phyloP scores from a whole-genome alignment of 139 green algal genomes.

The Closterium sp. region DNA sequence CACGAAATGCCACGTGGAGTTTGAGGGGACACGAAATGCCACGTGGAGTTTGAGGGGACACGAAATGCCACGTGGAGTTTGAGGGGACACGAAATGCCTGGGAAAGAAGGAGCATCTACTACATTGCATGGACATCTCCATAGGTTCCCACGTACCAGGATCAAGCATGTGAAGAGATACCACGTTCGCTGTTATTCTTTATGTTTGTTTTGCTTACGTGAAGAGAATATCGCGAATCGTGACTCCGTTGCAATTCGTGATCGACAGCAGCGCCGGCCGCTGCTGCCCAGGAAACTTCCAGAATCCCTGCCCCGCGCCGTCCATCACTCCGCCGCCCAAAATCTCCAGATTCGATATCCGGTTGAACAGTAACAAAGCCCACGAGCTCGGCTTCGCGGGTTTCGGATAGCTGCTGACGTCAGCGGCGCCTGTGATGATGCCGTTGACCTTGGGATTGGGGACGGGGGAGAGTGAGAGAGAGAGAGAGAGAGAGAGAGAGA shows the following conservation, averaged over 20 bases:
- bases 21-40: too few species aligned
- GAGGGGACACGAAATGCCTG: too few species aligned
- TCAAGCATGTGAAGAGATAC: too few species aligned
- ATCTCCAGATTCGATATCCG: background rate
- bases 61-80: too few species aligned
- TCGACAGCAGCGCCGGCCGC: background rate
- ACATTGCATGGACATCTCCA: too few species aligned
- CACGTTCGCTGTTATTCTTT: too few species aligned
- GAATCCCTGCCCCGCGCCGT: background rate
- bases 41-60: too few species aligned
- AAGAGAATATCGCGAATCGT: background rate
- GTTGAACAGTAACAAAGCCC: background rate
- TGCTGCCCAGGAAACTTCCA: background rate
- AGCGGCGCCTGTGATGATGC: background rate
- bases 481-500: too few species aligned
- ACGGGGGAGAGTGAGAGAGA: background rate
- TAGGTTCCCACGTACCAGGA: too few species aligned
- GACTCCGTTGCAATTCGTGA: background rate
- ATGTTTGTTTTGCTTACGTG: too few species aligned
- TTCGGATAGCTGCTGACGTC: background rate
- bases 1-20: too few species aligned
- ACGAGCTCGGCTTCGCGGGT: background rate
- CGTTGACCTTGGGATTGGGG: background rate
- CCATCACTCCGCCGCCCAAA: background rate
- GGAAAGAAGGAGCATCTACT: too few species aligned